phyloP scores from a whole-genome alignment of 371 early-diverging fungal genomes.

The Mortierella sp. region DNA sequence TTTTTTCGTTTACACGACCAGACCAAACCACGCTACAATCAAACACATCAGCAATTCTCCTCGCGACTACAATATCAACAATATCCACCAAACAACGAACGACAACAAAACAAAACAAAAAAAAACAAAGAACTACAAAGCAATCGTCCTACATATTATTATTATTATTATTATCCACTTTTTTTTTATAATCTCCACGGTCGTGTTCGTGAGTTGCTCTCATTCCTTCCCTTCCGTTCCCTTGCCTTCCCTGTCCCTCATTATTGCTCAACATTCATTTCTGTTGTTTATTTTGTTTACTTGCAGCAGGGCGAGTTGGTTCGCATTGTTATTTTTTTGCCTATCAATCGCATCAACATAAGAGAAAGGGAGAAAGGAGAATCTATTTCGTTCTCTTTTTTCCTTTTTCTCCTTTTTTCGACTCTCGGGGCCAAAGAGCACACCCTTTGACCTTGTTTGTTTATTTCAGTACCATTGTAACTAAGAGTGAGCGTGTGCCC shows the following conservation, averaged over 20 bases:
- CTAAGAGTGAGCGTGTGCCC: not conserved
- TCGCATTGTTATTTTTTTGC: not conserved
- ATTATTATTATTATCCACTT: slow-evolving; percentile 7
- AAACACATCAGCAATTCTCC: not conserved
- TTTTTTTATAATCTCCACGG: not conserved
- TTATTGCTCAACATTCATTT: slow-evolving; percentile 2
- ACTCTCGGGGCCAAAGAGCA: not conserved
- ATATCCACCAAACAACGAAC: not conserved
- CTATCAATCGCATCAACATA: slow-evolving; percentile 3
- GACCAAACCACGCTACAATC: not conserved
- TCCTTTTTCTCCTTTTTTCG: slow-evolving; percentile 1
- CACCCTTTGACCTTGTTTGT: not conserved
- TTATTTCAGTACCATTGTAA: not conserved
- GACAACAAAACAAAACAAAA: not conserved
- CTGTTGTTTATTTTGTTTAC: not conserved
- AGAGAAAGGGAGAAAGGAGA: not conserved
- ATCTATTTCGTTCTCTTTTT: not conserved
- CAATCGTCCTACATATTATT: not conserved
- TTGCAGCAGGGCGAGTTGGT: not conserved
- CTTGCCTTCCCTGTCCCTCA: not conserved
- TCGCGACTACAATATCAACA: not conserved
- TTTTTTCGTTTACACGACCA: not conserved
- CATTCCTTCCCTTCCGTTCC: not conserved
- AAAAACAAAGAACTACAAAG: not conserved
- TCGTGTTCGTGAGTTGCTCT: not conserved